Evolutionary conservation across 495 filamentous ascomycete species (phyloP).

Genomic region (Astrothelium subdiscretum): DNA sequence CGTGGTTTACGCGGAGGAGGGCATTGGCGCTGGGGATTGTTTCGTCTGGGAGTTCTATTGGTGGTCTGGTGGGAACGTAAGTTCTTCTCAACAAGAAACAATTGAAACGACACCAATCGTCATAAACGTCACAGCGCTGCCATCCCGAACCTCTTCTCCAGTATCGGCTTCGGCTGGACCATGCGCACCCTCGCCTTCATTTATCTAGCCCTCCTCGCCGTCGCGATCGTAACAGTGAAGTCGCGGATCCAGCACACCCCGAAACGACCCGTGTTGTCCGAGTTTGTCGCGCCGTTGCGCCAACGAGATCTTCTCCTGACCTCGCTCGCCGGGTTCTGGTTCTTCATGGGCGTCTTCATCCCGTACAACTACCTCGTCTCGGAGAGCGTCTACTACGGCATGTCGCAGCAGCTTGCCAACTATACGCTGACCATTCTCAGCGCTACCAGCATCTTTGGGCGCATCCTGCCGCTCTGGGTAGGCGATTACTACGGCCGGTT

Average conservation of each 20-base stretch:
- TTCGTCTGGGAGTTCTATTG: constrained; percentile 38
- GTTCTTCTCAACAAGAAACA: not conserved
- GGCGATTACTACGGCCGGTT: constrained; percentile 4
- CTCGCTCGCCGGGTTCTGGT: constrained; percentile 27
- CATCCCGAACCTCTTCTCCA: constrained; percentile 20
- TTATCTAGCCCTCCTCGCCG: constrained; percentile 34
- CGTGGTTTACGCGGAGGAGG: constrained; percentile 14
- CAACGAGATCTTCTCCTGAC: constrained; percentile 19
- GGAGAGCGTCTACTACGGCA: constrained; percentile 39
- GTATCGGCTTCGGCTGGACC: constrained; percentile 48
- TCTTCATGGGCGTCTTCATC: constrained; percentile 41
- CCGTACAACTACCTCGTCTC: constrained; percentile 47
- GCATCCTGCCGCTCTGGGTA: not conserved
- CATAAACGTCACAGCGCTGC: constrained; percentile 6
- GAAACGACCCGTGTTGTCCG: constrained; percentile 19
- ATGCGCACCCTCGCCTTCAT: constrained; percentile 49
- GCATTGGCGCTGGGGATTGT: constrained; percentile 44
- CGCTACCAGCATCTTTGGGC: not conserved
- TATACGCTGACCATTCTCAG: not conserved
- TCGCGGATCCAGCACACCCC: constrained; percentile 34
- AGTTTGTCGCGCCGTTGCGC: constrained; percentile 4
- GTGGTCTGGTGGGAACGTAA: constrained; percentile 22
- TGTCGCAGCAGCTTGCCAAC: constrained; percentile 31
- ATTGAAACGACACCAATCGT: constrained; percentile 35
- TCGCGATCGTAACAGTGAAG: constrained; percentile 33